Evolutionary conservation across 345 rosid species (phyloP).

Genomic region (Linum trigynum): DNA sequence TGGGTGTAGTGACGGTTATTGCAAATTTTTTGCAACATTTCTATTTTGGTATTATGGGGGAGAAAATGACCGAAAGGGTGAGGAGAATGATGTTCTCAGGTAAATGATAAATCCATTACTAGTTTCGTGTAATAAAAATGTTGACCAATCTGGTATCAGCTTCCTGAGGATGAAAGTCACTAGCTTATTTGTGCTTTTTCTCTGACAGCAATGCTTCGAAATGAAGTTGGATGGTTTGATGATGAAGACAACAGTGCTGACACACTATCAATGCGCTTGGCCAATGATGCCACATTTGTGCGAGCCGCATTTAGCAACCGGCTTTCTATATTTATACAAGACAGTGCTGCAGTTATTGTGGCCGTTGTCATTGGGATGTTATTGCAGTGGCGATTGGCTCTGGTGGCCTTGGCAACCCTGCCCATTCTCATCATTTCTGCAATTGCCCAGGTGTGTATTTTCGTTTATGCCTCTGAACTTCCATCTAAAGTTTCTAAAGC

Average conservation of each 20-base stretch:
- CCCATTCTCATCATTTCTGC: conserved; percentile 87
- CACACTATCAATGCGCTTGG: conserved; percentile 94
- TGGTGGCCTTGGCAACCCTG: conserved; percentile 86
- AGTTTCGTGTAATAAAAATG: neutral
- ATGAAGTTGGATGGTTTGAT: conserved; percentile 99
- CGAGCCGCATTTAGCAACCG: conserved; percentile 98
- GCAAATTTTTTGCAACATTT: conserved; percentile 97
- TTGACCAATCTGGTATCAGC: neutral
- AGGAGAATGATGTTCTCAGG: conserved; percentile 99
- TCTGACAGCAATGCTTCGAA: conserved; percentile 89
- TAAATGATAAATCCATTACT: conserved; percentile 18
- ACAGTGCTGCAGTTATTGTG: conserved; percentile 80
- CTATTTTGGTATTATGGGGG: conserved; percentile 99
- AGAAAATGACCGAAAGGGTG: conserved; percentile 96
- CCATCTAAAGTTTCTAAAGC: neutral
- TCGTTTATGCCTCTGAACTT: conserved; percentile 4
- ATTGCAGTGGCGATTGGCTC: conserved; percentile 92
- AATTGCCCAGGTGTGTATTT: conserved; percentile 76
- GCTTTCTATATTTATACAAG: conserved; percentile 96
- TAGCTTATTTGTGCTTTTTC: conserved; percentile 14
- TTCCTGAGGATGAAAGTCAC: neutral
- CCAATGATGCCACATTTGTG: conserved; percentile 99
- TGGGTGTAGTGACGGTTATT: conserved; percentile 95
- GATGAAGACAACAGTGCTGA: conserved; percentile 95
- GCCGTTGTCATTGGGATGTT: conserved; percentile 82